Evolutionary conservation across 1,139 yeast species (phyloP).

Genomic region (Saccharomyces pastorianus): DNA sequence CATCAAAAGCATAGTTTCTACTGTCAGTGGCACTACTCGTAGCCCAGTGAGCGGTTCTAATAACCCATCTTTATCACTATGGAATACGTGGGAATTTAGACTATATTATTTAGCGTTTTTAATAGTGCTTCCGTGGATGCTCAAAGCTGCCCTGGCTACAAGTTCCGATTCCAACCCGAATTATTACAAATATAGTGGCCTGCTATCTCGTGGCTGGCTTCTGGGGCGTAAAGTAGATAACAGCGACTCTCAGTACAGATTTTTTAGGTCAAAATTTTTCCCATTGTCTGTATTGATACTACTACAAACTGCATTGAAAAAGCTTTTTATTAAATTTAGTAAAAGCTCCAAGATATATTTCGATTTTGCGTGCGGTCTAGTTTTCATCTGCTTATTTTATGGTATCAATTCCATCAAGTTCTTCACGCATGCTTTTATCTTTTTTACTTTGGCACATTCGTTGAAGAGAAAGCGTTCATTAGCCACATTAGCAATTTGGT

Average conservation of each 20-base stretch:
- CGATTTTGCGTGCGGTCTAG: slow-evolving; percentile 63
- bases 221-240: slow-evolving; percentile 79
- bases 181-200: slow-evolving; percentile 52
- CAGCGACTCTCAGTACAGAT: slow-evolving; percentile 81
- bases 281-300: slow-evolving; percentile 47
- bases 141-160: slow-evolving; percentile 73
- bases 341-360: slow-evolving; percentile 41
- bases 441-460: slow-evolving; percentile 46
- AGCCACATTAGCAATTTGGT: slow-evolving; percentile 52
- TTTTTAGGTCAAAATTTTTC: slow-evolving; percentile 74
- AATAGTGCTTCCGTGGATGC: slow-evolving; percentile 72
- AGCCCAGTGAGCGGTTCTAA: background rate
- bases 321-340: slow-evolving; percentile 20
- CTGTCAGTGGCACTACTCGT: background rate
- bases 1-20: background rate
- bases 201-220: slow-evolving; percentile 66
- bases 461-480: slow-evolving; percentile 16
- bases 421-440: slow-evolving; percentile 46
- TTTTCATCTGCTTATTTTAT: slow-evolving; percentile 68
- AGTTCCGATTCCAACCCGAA: slow-evolving; percentile 70
- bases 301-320: slow-evolving; percentile 48
- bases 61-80: background rate
- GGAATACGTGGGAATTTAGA: slow-evolving; percentile 45
- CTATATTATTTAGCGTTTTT: slow-evolving; percentile 56
- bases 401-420: slow-evolving; percentile 67